Base-by-base conservation (phyloP, 352 stramenopile genomes). In the Phytophthora pluvialis region DNA sequence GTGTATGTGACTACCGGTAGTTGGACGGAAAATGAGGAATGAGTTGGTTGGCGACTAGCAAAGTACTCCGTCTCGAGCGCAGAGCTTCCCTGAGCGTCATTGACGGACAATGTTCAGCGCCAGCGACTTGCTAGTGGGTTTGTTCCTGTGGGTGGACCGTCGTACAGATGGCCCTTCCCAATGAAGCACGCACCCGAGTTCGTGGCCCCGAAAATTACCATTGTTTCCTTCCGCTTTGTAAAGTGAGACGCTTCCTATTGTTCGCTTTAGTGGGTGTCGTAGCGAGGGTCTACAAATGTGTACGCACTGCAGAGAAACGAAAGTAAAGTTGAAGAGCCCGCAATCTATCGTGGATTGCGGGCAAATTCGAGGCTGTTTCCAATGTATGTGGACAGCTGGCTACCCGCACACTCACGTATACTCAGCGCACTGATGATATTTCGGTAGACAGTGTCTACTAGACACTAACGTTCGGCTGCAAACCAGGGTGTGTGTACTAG, bases 21-120 rank as follows among this genome's bases (percentile, higher is more conserved):
- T 65, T 6, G 29, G 46, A n/a, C n/a, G 32, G 31, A 66, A 61
- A 65, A 51, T 38, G 57, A 21, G 45, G 39, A 60, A 45, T 65
- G 47, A 60, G 13, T 26, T 32, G 26, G 15, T 55, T 8, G 18
- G 13, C 29, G 26, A 50, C 44, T 48, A 52, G n/a, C 15, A 31
- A 55, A 48, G 15, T 15, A 31, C 33, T 13, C 15, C 18, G 16
- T 43, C 21, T 21, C 36, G 9, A 25, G 40, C 7, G n/a, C n/a
- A n/a, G n/a, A 28, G 16, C 25, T 13, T 10, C n/a, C 21, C 5
- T 25, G 8, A 7, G 39, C 39, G 16, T 45, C 39, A 3, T 28
- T 13, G 3, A 29, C n/a, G 16, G 7, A 6, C 44, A 35, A 7
- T 13, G 28, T n/a, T 9, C 13, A n/a, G 33, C 21, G 21, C 21